Conservation (phyloP, 805 yeast species). For the Yarrowia sp. region DNA sequence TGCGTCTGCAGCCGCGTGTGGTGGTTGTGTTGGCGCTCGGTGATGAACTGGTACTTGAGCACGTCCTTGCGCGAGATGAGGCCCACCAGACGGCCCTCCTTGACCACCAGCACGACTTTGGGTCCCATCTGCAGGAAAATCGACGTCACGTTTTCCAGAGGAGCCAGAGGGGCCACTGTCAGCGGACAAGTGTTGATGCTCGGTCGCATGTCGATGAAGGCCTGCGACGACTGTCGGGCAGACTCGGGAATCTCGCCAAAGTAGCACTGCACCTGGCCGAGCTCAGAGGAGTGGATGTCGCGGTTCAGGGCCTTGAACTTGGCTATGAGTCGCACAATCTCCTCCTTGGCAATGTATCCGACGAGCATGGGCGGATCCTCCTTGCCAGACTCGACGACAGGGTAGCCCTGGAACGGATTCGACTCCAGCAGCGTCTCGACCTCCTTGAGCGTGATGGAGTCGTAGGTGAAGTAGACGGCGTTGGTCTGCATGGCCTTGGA, state of each 20-base stretch:
- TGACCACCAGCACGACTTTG: constrained; percentile 62
- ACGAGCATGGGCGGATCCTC: constrained; percentile 31
- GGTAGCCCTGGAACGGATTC: constrained; percentile 39
- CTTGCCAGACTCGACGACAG: constrained; percentile 38
- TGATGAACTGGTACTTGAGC: constrained; percentile 46
- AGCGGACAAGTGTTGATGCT: constrained; percentile 52
- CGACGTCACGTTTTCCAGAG: constrained; percentile 61
- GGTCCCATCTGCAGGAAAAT: constrained; percentile 81
- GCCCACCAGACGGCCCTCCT: constrained; percentile 61
- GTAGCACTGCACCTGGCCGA: constrained; percentile 12
- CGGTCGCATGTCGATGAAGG: constrained; percentile 26
- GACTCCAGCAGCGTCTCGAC: constrained; percentile 31
- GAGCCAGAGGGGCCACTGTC: constrained; percentile 51
- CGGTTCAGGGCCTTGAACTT: constrained; percentile 11
- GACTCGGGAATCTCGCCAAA: constrained; percentile 25
- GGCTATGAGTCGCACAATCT: constrained; percentile 32
- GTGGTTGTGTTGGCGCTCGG: constrained; percentile 22
- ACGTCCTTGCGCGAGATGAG: constrained; percentile 84
- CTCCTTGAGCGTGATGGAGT: constrained; percentile 32
- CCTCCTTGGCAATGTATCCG: constrained; percentile 39
- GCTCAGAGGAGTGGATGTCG: not conserved
- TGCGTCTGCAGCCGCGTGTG: constrained; percentile 17
- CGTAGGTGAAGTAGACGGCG: constrained; percentile 28
- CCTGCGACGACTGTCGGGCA: not conserved
- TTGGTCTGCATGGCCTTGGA: constrained; percentile 49